phyloP scores from a whole-genome alignment of 1,139 yeast species.

The Saccharomyces pastorianus region DNA sequence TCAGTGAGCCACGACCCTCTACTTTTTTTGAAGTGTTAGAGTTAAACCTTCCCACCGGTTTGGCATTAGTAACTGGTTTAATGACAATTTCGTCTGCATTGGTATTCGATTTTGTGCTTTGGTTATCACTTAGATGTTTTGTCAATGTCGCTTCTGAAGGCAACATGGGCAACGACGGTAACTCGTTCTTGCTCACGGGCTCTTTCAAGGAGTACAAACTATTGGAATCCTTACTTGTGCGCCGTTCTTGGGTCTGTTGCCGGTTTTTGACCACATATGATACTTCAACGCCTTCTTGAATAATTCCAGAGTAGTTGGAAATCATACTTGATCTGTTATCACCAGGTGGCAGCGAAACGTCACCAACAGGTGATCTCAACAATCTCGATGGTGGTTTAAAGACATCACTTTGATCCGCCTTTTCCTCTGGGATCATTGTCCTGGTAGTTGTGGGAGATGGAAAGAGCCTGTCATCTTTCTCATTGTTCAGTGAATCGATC shows the following conservation, averaged over 20 bases:
- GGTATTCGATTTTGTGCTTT: slow-evolving; percentile 1
- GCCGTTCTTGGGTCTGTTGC: not conserved
- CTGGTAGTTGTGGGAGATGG: not conserved
- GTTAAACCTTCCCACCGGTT: slow-evolving; percentile 14
- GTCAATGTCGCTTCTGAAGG: slow-evolving; percentile 13
- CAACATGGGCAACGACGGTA: slow-evolving; percentile 12
- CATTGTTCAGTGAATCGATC: slow-evolving; percentile 24
- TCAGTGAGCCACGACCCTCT: slow-evolving; percentile 8
- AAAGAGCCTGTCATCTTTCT: slow-evolving; percentile 10
- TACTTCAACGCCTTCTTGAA: slow-evolving; percentile 40
- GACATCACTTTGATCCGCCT: no score
- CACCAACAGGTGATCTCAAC: slow-evolving; percentile 9
- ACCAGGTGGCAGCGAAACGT: slow-evolving; percentile 11
- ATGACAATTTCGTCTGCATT: slow-evolving; percentile 8
- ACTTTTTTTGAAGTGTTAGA: slow-evolving; percentile 1
- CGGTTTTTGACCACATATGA: slow-evolving; percentile 32
- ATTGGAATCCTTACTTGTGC: not conserved
- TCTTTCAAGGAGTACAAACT: not conserved
- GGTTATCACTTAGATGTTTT: not conserved
- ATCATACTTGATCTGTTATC: slow-evolving; percentile 36
- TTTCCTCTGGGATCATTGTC: not conserved
- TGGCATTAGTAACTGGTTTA: slow-evolving; percentile 13
- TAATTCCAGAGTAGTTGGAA: slow-evolving; percentile 40
- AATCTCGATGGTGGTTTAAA: slow-evolving; percentile 1
- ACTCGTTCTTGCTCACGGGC: not conserved